These are phyloP conservation scores for Ceratobasidium sp. DNA, from an alignment of 1,284 basidiomycete species.

Conservation along the genomic window DNA sequence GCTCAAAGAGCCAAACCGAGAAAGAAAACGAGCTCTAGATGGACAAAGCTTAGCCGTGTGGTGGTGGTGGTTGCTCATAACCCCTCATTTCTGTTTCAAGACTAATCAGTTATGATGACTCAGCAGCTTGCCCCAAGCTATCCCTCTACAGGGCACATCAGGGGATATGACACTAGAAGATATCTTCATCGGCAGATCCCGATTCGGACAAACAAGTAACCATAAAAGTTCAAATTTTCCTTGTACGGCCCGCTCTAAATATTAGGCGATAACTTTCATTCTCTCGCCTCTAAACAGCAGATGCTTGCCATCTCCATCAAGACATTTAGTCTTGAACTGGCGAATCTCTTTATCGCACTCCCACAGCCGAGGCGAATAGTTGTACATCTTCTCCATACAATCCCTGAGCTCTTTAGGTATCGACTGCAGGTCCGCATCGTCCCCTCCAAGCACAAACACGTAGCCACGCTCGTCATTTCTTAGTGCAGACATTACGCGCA, in stretches of 20 bases:
- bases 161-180: neutral
- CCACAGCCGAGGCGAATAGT: too few relatives aligned
- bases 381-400: too few relatives aligned
- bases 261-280: constrained; percentile 89
- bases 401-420: too few relatives aligned
- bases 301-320: too few relatives aligned
- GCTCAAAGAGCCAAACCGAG: neutral
- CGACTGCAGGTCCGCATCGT: too few relatives aligned
- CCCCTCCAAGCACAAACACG: too few relatives aligned
- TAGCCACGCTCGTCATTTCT: too few relatives aligned
- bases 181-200: constrained; percentile 19
- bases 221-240: constrained; percentile 14
- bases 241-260: constrained; percentile 71
- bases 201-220: constrained; percentile 16
- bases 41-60: constrained; percentile 10
- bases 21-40: neutral
- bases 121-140: neutral
- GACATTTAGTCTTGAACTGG: too few relatives aligned
- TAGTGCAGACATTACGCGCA: too few relatives aligned
- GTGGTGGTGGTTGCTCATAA: constrained; percentile 34
- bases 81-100: constrained; percentile 33
- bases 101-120: constrained; percentile 29
- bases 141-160: constrained; percentile 16
- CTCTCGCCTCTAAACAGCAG: constrained; percentile 65
- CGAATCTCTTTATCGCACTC: too few relatives aligned